Conservation (phyloP, 805 yeast genomes). For the Grigorovia humatica region DNA sequence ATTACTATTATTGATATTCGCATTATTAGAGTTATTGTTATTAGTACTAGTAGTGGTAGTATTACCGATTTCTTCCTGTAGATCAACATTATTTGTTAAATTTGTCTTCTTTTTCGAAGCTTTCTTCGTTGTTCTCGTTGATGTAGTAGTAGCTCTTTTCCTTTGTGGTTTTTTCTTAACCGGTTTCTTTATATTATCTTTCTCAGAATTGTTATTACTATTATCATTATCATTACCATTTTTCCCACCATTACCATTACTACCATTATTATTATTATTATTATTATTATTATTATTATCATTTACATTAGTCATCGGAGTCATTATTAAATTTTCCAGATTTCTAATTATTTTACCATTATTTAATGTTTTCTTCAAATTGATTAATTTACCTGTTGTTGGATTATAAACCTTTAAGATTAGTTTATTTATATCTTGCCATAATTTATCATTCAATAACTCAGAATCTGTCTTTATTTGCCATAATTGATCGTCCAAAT, state of each 20-base stretch:
- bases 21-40: constrained; percentile 1
- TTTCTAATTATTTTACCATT: constrained; percentile 3
- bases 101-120: neutral
- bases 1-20: constrained; percentile 2
- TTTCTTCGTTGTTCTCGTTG: neutral
- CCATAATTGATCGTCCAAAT: constrained; percentile 22
- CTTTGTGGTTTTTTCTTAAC: constrained; percentile 6
- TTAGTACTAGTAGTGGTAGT: neutral
- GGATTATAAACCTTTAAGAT: constrained; percentile 22
- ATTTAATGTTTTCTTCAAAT: constrained; percentile 10
- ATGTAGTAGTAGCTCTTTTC: constrained; percentile 1
- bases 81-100: neutral
- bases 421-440: constrained; percentile 21
- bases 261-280: neutral
- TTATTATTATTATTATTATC: constrained; percentile 1
- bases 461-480: constrained; percentile 22
- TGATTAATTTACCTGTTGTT: constrained; percentile 20
- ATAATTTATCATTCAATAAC: constrained; percentile 17
- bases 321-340: neutral
- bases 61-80: neutral
- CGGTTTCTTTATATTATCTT: constrained; percentile 5
- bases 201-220: neutral
- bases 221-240: neutral
- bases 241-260: neutral
- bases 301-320: neutral